phyloP scores from a whole-genome alignment of 2,329 filamentous ascomycete genomes.

The Coccinonectria pachysandricola region DNA sequence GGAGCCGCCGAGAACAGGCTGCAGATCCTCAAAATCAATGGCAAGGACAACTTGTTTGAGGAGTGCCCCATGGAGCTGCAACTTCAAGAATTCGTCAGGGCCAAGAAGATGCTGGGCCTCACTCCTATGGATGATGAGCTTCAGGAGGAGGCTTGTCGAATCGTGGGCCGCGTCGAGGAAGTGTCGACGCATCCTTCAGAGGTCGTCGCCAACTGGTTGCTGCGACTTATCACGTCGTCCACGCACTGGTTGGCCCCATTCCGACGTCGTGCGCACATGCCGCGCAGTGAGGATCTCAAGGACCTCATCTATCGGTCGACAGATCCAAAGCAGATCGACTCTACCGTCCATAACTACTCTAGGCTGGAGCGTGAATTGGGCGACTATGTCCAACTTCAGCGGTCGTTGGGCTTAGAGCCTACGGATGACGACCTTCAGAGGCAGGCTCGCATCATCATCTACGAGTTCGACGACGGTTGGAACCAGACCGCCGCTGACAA shows the following conservation, averaged over 20 bases:
- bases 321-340: constrained; percentile 46
- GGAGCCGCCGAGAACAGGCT: constrained; percentile 36
- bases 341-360: constrained; percentile 48
- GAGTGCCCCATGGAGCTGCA: constrained; percentile 45
- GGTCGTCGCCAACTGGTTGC: constrained; percentile 43
- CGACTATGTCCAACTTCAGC: constrained; percentile 38
- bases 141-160: constrained; percentile 47
- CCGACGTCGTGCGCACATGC: constrained; percentile 45
- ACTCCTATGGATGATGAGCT: constrained; percentile 50
- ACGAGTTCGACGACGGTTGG: constrained; percentile 52
- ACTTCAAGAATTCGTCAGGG: constrained; percentile 42
- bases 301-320: constrained; percentile 38
- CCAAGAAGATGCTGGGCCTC: constrained; percentile 42
- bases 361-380: constrained; percentile 46
- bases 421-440: constrained; percentile 44
- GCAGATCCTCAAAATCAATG: constrained; percentile 43
- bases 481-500: constrained; percentile 54
- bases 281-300: constrained; percentile 44
- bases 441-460: constrained; percentile 50
- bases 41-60: constrained; percentile 48
- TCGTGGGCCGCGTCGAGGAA: constrained; percentile 47
- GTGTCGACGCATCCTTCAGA: constrained; percentile 39
- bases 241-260: constrained; percentile 47
- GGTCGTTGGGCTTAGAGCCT: constrained; percentile 35
- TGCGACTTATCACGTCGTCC: constrained; percentile 40